Percentiles rank a stretch among this genome's conserved stretches.
Conservation (phyloP, 805 yeast species). For the Myxozyma mucilagina region DNA sequence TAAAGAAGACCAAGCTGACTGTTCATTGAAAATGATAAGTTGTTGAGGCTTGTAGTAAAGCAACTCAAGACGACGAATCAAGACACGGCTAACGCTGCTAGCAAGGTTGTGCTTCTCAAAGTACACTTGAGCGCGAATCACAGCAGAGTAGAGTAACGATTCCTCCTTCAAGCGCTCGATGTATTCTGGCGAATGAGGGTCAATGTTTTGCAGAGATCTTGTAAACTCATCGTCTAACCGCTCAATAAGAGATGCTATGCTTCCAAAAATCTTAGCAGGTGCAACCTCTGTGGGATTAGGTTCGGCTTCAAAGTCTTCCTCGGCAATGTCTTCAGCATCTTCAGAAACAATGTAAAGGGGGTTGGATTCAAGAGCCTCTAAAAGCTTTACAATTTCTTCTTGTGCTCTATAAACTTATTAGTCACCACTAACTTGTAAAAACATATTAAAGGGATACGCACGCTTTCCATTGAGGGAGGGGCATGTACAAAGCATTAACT, state of each 20-base stretch:
- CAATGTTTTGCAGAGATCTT: slow-evolving; percentile 80
- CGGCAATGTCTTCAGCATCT: slow-evolving; percentile 78
- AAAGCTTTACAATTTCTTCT: slow-evolving; percentile 58
- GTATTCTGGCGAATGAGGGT: slow-evolving; percentile 94
- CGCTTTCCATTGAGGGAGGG: slow-evolving; percentile 75
- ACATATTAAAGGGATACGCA: slow-evolving; percentile 45
- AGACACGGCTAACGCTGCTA: slow-evolving; percentile 59
- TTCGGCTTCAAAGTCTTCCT: slow-evolving; percentile 55
- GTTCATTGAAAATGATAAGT: slow-evolving; percentile 68
- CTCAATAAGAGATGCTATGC: slow-evolving; percentile 82
- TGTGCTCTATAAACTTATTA: slow-evolving; percentile 13
- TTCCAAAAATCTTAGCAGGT: slow-evolving; percentile 73
- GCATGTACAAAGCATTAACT: slow-evolving; percentile 66
- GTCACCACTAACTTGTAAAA: neutral
- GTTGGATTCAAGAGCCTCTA: slow-evolving; percentile 68
- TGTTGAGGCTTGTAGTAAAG: slow-evolving; percentile 86
- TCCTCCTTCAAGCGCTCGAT: slow-evolving; percentile 89
- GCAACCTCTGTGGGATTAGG: slow-evolving; percentile 39
- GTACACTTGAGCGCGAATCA: slow-evolving; percentile 84
- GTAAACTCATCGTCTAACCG: slow-evolving; percentile 93
- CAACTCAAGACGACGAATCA: slow-evolving; percentile 84
- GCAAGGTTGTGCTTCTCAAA: slow-evolving; percentile 57
- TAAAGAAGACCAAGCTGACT: slow-evolving; percentile 67
- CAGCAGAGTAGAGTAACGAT: slow-evolving; percentile 66
- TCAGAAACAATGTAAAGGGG: slow-evolving; percentile 70